Base-by-base conservation (phyloP, 176 grass and related monocot species). In the Typha latifolia region DNA sequence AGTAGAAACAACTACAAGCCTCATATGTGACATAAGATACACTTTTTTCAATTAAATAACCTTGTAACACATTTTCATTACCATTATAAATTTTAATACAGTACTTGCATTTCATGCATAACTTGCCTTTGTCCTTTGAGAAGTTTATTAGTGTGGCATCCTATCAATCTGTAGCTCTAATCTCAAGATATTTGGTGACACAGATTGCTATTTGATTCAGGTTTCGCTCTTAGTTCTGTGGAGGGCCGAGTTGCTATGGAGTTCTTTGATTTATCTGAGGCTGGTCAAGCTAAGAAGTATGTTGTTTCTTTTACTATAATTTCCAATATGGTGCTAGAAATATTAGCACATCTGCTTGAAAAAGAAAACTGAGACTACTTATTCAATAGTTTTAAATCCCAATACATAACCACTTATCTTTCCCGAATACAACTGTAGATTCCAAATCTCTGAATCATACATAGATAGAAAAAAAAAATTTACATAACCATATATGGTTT, bases 161-260 rank as follows among this genome's bases (percentile, higher is more conserved):
- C 34, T 57, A 57, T 57, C 4, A 4, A 57, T 57, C 15, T 57
- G 10, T 57, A 18, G 15, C n/a, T 57, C 19, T 57, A 57, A 57
- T 18, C 52, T 57, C n/a, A 20, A 5, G 16, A 57, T 57, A 57
- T 18, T 57, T 19, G 15, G n/a, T 57, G 52, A 69, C 75, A 14
- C 73, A 14, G 68, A 2, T 84, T 66, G 15, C 16, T 74, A 31
- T 62, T 67, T 78, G 49, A 62, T 82, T 70, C 84, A 99, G 94
- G 94, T 27, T 99, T 76, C 80, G 81, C 94, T 76, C 88, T 99
- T 12, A 99, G 94, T 84, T 99, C 94, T 49, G 83, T 99, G 2
- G 94, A 99, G 87, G 94, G 94, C 5, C 77, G 89, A 61, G 89
- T 99, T 47, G 87, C 94, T 48, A 99, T 99, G 89, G 94, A 99